Conservation (phyloP, 768 basidiomycete species). For the Trametes cubensis region DNA sequence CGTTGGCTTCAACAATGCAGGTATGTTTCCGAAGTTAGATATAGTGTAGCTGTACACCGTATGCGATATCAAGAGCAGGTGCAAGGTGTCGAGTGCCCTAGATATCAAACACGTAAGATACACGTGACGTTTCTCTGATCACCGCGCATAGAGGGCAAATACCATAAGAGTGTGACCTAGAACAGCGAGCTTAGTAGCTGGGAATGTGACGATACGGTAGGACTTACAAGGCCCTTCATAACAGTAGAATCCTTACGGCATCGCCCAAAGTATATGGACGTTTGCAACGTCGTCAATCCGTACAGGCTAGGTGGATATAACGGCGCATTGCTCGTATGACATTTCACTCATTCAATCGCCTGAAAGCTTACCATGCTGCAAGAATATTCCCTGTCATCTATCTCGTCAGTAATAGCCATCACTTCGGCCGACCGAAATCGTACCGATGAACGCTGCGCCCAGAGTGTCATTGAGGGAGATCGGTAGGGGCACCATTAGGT, state of each 20-base stretch:
- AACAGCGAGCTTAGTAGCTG: background rate
- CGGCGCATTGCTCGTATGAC: no score
- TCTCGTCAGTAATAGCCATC: no score
- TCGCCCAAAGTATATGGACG: constrained; percentile 18
- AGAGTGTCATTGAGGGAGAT: no score
- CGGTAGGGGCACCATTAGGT: no score
- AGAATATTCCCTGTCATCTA: constrained; percentile 29
- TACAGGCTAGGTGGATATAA: constrained; percentile 5
- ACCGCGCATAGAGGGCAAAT: no score
- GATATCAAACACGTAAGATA: no score
- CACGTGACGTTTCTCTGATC: no score
- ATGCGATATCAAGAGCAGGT: constrained; percentile 25
- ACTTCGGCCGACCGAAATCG: no score
- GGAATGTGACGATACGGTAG: background rate
- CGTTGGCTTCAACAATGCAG: constrained; percentile 1
- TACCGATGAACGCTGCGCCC: no score
- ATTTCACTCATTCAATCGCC: no score
- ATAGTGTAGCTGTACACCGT: constrained; percentile 19
- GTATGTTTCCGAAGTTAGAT: constrained; percentile 3
- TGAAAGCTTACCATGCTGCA: constrained; percentile 9
- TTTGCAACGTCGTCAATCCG: constrained; percentile 25
- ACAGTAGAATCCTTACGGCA: background rate
- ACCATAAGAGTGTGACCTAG: constrained; percentile 9
- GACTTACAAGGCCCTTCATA: constrained; percentile 7
- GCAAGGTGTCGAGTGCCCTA: constrained; percentile 28